Base-by-base conservation (phyloP, 306 rosid species). In the Trichosanthes truncata region DNA sequence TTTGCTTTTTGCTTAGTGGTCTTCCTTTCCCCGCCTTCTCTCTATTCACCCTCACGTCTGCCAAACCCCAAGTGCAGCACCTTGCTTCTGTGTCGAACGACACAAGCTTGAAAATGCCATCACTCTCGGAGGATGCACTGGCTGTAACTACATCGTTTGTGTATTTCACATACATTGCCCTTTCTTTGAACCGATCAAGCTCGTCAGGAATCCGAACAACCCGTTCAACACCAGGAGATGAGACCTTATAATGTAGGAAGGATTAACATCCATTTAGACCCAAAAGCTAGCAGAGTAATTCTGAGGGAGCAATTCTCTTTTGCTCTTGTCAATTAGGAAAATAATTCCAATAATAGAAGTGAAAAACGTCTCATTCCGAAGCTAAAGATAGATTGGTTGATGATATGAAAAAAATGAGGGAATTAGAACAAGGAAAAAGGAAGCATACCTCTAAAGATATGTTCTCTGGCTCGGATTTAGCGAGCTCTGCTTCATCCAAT, bases 201-300 rank as follows among this genome's bases (percentile, higher is more conserved):
- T 92, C 98, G 17, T 82, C 79, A 15, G 98, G 97, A 82, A 92
- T 85, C 81, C 89, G 89, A 78, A 92, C 93, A 76, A 86, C 79
- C 83, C 98, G 88, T 84, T 92, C 97, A 35, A 94, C 97, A 11
- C 97, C 98, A n/a, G 98, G 98, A 61, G 98, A 92, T 45, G 98
- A 94, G 77, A 94, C 98, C 97, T 94, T 87, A 57, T 31, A 78
- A 78, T 63, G 52, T 43, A 69, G 81, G 49, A 59, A 77, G 49
- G 52, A 62, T 62, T 7, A 29, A 74, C 15, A 74, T 33, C 13
- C 35, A 17, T 74, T 72, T 29, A 46, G 59, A 29, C 78, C 45
- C 26, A 74, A 74, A 49, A 72, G 56, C 56, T 72, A 13, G 49
- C 38, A 72, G 40, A 72, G 57, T 72, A 72, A 14, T 45, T 46